These are phyloP conservation scores for Penicillium longicatenatum DNA, from an alignment of 495 filamentous ascomycete genomes.

Conservation along the genomic window DNA sequence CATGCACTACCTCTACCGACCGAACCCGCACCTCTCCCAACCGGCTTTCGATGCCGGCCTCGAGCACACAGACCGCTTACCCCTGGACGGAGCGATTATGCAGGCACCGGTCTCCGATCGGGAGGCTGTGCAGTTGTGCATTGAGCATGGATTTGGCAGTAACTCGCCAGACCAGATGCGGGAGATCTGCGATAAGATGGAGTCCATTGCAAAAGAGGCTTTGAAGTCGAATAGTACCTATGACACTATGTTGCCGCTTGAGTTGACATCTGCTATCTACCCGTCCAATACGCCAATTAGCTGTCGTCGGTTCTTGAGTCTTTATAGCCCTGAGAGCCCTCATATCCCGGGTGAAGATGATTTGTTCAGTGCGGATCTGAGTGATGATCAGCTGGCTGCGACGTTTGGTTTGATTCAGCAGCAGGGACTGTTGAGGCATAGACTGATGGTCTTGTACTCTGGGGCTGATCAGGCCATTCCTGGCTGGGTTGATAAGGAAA, in stretches of 20 bases:
- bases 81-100: slow-evolving; percentile 72
- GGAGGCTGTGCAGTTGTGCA: slow-evolving; percentile 54
- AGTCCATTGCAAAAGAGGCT: slow-evolving; percentile 30
- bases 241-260: slow-evolving; percentile 39
- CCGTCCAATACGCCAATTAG: slow-evolving; percentile 53
- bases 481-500: slow-evolving; percentile 59
- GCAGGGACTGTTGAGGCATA: slow-evolving; percentile 52
- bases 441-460: slow-evolving; percentile 58
- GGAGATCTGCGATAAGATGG: slow-evolving; percentile 27
- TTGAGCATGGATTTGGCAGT: slow-evolving; percentile 23
- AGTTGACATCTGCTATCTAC: slow-evolving; percentile 31
- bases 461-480: slow-evolving; percentile 73
- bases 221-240: slow-evolving; percentile 15
- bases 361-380: slow-evolving; percentile 80
- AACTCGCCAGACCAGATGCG: slow-evolving; percentile 25
- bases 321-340: slow-evolving; percentile 56
- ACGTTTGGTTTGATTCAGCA: slow-evolving; percentile 66
- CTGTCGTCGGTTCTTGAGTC: slow-evolving; percentile 64
- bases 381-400: slow-evolving; percentile 52
- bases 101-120: slow-evolving; percentile 77
- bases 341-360: slow-evolving; percentile 72
- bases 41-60: slow-evolving; percentile 36
- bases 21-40: slow-evolving; percentile 32
- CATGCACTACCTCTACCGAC: slow-evolving; percentile 64
- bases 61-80: slow-evolving; percentile 31